Base-by-base conservation (phyloP, 1,284 basidiomycete genomes). In the Microbotryum intermedium region DNA sequence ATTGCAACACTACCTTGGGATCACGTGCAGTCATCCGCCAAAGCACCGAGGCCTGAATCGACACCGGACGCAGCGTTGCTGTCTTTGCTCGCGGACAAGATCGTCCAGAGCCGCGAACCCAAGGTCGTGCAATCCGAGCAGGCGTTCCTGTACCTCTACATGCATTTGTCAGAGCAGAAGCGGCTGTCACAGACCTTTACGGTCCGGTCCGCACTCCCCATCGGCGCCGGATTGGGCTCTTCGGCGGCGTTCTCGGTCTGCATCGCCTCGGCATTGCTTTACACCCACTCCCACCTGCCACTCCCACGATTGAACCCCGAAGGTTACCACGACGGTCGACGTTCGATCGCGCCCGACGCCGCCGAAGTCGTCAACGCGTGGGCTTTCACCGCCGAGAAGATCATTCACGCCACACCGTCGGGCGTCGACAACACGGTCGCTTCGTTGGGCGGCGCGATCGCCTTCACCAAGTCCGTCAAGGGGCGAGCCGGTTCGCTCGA, bases 401-500 rank as follows among this genome's bases (percentile, higher is more conserved):
- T 99, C 43, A 78, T 97, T 55, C 95, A 99, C 73, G 95, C 95
- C 4, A 98, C 91, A 71, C 95, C 95, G 1, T 94, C 90, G 60
- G 95, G 95, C 23, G 89, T 99, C 39, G 95, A 99, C 75, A 98
- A 99, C 75, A 88, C 91, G 20, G 90, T 97, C 39, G 82, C 90
- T 9, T 88, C 92, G 1, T 89, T 87, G 71, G 95, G 95, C 21
- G 94, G 95, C 52, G 95, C 92, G 23, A 80, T 98, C 65, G 84
- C 87, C 26, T 99, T 95, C 75, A 89, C 87, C 6, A 84, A 89
- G 54, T 80, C 87, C 61, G 85, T 87, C 29, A 87, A 88, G 69
- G 83, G 65, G 26, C 81, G 56, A 81, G 69, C 83, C 72, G 81
- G 83, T 71, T 83, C 84, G 69, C 85, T 97, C 84, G 85, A 90